Evolutionary conservation across 208 protist genomes (phyloP).

Genomic region (Leishmania mexicana): DNA sequence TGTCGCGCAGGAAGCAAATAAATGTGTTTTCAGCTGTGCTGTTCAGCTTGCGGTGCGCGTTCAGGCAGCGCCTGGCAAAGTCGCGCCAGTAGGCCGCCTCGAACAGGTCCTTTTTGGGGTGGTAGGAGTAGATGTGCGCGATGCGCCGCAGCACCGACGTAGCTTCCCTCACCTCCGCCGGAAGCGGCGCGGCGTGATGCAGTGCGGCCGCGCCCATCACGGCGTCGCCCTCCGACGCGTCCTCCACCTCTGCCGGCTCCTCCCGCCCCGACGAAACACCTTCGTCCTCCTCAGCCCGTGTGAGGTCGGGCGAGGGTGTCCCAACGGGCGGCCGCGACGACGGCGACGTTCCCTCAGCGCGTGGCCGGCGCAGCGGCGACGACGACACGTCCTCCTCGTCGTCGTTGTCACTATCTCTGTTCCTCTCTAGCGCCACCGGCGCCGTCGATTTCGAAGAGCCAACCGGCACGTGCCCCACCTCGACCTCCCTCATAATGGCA

Average conservation of each 20-base stretch:
- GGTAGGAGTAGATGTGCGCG: conserved; percentile 85
- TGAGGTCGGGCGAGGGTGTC: neutral
- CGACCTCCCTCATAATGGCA: conserved; percentile 68
- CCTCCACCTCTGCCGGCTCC: neutral
- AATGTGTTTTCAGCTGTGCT: conserved; percentile 92
- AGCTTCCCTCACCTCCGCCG: conserved; percentile 22
- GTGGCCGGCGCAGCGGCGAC: conserved; percentile 14
- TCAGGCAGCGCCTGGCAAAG: conserved; percentile 93
- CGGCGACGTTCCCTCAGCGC: conserved; percentile 7
- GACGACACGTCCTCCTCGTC: conserved; percentile 11
- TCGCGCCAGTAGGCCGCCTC: conserved; percentile 96
- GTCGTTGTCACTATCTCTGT: neutral
- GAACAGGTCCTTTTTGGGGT: conserved; percentile 95
- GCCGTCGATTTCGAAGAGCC: neutral
- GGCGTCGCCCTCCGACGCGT: neutral
- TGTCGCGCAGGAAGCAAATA: conserved; percentile 91
- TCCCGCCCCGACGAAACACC: neutral
- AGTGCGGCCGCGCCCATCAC: conserved; percentile 15
- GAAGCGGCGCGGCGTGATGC: conserved; percentile 22
- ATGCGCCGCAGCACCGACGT: conserved; percentile 48
- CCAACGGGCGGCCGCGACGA: neutral
- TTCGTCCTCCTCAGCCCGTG: conserved; percentile 4
- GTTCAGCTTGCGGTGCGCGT: conserved; percentile 68
- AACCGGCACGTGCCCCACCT: conserved; percentile 33
- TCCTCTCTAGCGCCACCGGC: neutral